Percentiles rank a stretch among this genome's conserved stretches.
Evolutionary conservation across 768 basidiomycete species (phyloP).

Genomic region (Hericium erinaceus): DNA sequence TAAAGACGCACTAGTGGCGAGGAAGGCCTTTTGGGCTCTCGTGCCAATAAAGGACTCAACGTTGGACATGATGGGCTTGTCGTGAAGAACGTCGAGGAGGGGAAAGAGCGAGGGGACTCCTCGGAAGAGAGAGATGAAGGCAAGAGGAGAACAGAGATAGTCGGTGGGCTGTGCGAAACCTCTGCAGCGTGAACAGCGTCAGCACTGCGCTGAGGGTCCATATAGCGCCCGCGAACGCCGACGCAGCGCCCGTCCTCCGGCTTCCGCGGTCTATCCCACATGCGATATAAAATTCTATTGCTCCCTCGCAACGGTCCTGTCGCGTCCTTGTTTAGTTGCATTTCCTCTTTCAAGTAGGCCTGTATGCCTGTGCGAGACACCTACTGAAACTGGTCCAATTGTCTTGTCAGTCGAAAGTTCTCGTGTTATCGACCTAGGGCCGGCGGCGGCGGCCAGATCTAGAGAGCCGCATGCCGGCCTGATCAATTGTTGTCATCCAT

Average conservation of each 20-base stretch:
- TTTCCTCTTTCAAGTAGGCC: too few species aligned
- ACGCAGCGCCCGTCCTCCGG: not conserved
- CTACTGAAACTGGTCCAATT: too few species aligned
- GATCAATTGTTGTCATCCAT: not conserved
- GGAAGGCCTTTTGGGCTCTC: slow-evolving; percentile 62
- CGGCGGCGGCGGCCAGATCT: too few species aligned
- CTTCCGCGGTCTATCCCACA: too few species aligned
- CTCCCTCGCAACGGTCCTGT: too few species aligned
- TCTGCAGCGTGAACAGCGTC: not conserved
- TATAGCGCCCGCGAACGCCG: not conserved
- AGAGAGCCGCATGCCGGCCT: not conserved
- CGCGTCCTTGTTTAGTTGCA: too few species aligned
- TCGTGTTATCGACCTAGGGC: too few species aligned
- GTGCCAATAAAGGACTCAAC: slow-evolving; percentile 66
- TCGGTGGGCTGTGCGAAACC: too few species aligned
- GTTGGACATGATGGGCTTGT: not conserved
- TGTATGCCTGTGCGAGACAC: too few species aligned
- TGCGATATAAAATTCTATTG: too few species aligned
- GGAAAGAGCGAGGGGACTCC: not conserved
- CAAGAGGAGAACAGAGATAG: not conserved
- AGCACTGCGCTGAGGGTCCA: not conserved
- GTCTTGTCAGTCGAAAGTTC: too few species aligned
- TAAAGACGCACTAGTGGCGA: slow-evolving; percentile 21
- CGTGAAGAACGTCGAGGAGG: not conserved
- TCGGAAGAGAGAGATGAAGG: not conserved